Conservation (phyloP, 83 land plant genomes). For the Thuja plicata region DNA sequence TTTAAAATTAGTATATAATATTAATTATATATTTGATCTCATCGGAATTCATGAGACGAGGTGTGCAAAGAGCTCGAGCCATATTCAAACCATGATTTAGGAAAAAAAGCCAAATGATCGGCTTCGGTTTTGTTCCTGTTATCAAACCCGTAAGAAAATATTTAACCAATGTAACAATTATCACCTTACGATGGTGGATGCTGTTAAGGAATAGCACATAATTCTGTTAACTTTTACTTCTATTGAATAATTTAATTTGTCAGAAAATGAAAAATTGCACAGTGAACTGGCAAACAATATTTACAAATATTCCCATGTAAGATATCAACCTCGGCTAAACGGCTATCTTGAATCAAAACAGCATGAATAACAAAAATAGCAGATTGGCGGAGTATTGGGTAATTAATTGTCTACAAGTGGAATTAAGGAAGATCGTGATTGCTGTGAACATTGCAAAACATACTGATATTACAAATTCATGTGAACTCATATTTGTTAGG, state of each 20-base stretch:
- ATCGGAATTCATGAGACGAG: too few species aligned
- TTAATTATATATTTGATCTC: too few species aligned
- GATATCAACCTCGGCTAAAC: neutral
- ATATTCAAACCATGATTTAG: too few species aligned
- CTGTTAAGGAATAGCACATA: conserved; percentile 66
- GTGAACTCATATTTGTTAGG: too few species aligned
- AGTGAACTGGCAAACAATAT: neutral
- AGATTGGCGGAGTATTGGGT: neutral
- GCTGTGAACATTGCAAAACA: too few species aligned
- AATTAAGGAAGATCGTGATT: too few species aligned
- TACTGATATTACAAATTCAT: too few species aligned
- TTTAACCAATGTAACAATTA: neutral
- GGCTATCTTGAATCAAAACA: neutral
- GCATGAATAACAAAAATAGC: neutral
- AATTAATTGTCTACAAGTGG: too few species aligned
- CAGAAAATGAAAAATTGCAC: neutral
- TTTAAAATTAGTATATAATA: too few species aligned
- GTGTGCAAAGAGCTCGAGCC: too few species aligned
- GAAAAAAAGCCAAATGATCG: neutral
- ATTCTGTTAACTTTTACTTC: conserved; percentile 60
- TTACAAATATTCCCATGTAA: neutral
- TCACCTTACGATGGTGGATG: conserved; percentile 80
- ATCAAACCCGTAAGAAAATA: neutral
- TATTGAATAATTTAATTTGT: conserved; percentile 15
- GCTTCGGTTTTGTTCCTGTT: neutral